A percentile compares a stretch with the other conserved stretches of the same genome.
These are phyloP conservation scores for Furcasterigmium furcatum DNA, from an alignment of 2,329 filamentous ascomycete species.

Conservation along the genomic window DNA sequence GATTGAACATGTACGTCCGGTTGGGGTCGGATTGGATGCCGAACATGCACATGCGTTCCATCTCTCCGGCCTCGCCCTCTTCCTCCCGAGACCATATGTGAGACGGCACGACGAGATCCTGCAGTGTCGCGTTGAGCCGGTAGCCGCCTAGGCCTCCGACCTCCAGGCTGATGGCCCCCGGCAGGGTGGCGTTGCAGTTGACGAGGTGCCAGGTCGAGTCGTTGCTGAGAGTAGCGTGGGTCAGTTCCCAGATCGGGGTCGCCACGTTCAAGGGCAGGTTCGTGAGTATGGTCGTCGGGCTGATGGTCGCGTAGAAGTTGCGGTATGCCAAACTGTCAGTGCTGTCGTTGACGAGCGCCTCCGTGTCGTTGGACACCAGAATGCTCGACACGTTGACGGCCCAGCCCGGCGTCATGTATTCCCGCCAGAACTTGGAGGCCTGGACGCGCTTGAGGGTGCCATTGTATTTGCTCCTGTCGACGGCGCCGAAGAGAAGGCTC, in stretches of 20 bases:
- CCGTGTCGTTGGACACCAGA: not conserved
- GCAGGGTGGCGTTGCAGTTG: slow-evolving; percentile 18
- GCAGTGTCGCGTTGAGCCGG: slow-evolving; percentile 16
- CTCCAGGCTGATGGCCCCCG: slow-evolving; percentile 18
- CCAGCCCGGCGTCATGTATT: not conserved
- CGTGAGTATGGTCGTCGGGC: slow-evolving; percentile 4
- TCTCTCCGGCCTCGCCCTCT: not conserved
- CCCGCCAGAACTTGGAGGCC: not conserved
- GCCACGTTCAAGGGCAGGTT: slow-evolving; percentile 17
- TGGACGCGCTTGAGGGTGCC: slow-evolving; percentile 17
- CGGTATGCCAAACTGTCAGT: not conserved
- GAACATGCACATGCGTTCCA: not conserved
- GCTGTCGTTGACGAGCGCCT: not conserved
- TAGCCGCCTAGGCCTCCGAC: slow-evolving; percentile 22
- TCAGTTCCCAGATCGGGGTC: slow-evolving; percentile 19
- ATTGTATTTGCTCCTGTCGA: slow-evolving; percentile 8
- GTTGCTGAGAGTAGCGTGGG: slow-evolving; percentile 18
- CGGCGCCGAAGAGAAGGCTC: slow-evolving; percentile 8
- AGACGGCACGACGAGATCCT: slow-evolving; percentile 22
- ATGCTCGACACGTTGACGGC: slow-evolving; percentile 3
- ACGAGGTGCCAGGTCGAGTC: slow-evolving; percentile 12
- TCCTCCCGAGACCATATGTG: slow-evolving; percentile 2
- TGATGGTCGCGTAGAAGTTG: not conserved
- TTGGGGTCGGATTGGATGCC: not conserved
- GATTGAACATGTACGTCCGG: not conserved